A percentile compares a stretch with the other conserved stretches of the same genome.
Conservation (phyloP, 129 eudicot species). For the Lonicera japonica region DNA sequence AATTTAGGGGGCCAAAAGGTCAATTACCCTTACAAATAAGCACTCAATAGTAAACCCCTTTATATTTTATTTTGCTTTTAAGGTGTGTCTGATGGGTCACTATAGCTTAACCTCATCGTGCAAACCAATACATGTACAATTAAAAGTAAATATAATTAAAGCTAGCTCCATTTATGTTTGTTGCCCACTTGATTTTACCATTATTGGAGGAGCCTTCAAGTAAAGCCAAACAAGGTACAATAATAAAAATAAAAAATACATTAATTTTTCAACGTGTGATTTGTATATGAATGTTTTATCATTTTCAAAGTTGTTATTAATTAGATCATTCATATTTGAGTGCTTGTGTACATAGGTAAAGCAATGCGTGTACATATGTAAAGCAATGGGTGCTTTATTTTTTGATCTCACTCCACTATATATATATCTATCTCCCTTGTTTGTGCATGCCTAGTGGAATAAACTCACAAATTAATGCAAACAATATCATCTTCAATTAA, state of each 20-base stretch:
- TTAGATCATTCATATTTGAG: not conserved
- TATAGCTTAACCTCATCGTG: too few species aligned
- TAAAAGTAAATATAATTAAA: too few species aligned
- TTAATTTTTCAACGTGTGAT: not conserved
- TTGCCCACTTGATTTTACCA: constrained; percentile 2
- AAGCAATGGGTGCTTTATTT: not conserved
- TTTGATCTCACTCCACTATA: not conserved
- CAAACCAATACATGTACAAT: too few species aligned
- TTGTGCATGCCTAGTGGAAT: not conserved
- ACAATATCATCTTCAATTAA: not conserved
- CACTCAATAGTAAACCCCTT: too few species aligned
- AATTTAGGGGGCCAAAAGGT: too few species aligned
- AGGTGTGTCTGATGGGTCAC: too few species aligned
- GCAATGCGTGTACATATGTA: not conserved
- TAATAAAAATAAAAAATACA: too few species aligned
- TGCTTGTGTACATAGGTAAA: not conserved
- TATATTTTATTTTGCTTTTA: too few species aligned
- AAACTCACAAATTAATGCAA: too few species aligned
- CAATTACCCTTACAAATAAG: too few species aligned
- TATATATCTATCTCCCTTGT: constrained; percentile 1
- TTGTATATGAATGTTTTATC: not conserved
- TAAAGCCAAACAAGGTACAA: constrained; percentile 2
- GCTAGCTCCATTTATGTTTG: not conserved
- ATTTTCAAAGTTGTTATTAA: not conserved
- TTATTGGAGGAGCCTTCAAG: constrained; percentile 8